These are phyloP conservation scores for Cercis canadensis DNA, from an alignment of 306 rosid genomes.

Conservation along the genomic window DNA sequence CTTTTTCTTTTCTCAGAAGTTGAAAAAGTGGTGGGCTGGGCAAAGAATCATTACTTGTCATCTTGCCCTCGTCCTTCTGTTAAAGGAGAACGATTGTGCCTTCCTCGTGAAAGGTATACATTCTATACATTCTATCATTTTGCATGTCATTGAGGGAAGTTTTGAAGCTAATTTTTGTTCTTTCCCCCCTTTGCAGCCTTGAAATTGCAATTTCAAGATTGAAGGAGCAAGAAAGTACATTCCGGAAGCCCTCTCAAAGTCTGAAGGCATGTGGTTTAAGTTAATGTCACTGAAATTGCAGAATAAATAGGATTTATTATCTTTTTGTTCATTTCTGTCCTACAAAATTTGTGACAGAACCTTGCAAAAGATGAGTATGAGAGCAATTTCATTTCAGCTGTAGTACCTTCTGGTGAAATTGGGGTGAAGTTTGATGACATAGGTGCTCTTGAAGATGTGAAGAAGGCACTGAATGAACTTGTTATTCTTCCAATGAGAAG, in stretches of 20 bases:
- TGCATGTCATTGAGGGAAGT: not conserved
- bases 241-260: constrained; percentile 76
- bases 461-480: constrained; percentile 85
- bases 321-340: constrained; percentile 23
- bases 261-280: constrained; percentile 71
- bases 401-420: constrained; percentile 94
- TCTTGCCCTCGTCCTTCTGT: constrained; percentile 68
- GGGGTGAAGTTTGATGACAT: constrained; percentile 95
- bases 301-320: not conserved
- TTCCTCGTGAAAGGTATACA: constrained; percentile 86
- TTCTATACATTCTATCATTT: constrained; percentile 25
- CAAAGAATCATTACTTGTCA: constrained; percentile 86
- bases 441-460: constrained; percentile 97
- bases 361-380: constrained; percentile 96
- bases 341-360: constrained; percentile 58
- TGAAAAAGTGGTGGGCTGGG: constrained; percentile 97
- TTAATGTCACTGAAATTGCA: constrained; percentile 13
- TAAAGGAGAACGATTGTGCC: constrained; percentile 76
- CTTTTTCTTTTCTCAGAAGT: constrained; percentile 65
- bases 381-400: constrained; percentile 89
- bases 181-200: constrained; percentile 60
- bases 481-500: constrained; percentile 98
- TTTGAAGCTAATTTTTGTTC: constrained; percentile 38
- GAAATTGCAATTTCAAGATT: constrained; percentile 83
- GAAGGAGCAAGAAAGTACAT: constrained; percentile 74